Conservation (phyloP, 495 filamentous ascomycete species). For the Rhypophila decipiens region DNA sequence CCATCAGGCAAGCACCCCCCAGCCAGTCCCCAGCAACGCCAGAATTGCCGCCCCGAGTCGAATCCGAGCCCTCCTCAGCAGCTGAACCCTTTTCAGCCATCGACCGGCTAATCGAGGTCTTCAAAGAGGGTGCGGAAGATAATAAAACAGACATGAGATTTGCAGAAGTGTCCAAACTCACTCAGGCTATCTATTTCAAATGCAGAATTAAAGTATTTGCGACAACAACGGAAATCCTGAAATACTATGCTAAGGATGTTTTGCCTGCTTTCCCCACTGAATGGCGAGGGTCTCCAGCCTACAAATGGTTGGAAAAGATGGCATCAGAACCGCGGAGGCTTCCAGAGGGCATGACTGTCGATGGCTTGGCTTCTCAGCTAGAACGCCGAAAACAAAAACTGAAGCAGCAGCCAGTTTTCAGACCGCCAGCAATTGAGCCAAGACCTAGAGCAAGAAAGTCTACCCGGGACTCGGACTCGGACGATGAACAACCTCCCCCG, state of each 20-base stretch:
- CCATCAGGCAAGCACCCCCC: not conserved
- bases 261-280: conserved; percentile 20
- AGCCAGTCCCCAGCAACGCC: not conserved
- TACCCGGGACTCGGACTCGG: not conserved
- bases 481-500: conserved; percentile 7
- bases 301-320: conserved; percentile 19
- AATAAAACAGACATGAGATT: not conserved
- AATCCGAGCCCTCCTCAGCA: conserved; percentile 1
- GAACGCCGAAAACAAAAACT: conserved; percentile 14
- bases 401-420: too few relatives aligned
- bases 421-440: not conserved
- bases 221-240: conserved; percentile 16
- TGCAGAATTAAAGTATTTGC: conserved; percentile 26
- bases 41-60: not conserved
- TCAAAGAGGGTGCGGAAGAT: not conserved
- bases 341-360: conserved; percentile 11
- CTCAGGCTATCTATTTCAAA: conserved; percentile 28
- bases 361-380: conserved; percentile 20
- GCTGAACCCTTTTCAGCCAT: conserved; percentile 9
- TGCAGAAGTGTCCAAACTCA: too few relatives aligned
- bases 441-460: not conserved
- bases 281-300: conserved; percentile 22
- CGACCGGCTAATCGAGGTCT: conserved; percentile 10
- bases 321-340: conserved; percentile 14
- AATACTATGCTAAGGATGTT: conserved; percentile 29